Percentiles rank a stretch among this genome's conserved stretches.
These are phyloP conservation scores for Ceriops tagal DNA, from an alignment of 345 rosid genomes.

Conservation along the genomic window DNA sequence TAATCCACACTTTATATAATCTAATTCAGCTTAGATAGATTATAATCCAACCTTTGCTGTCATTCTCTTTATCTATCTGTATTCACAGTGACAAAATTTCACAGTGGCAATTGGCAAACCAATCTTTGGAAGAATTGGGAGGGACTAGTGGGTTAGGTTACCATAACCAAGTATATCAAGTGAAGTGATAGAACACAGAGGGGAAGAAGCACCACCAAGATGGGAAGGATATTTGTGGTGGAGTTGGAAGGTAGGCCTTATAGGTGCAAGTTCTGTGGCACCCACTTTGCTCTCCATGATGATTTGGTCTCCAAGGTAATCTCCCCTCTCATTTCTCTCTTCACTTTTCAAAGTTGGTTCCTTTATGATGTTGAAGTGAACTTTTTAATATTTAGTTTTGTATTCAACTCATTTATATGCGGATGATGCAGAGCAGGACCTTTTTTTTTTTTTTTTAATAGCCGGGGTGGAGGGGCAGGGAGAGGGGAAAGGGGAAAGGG, in stretches of 20 bases:
- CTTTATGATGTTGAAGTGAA: background rate
- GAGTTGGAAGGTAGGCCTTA: constrained; percentile 91
- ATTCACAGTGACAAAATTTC: too few species aligned
- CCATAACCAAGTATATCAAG: too few species aligned
- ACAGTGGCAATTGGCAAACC: too few species aligned
- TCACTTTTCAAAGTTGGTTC: background rate
- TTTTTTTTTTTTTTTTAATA: too few species aligned
- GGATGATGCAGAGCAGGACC: too few species aligned
- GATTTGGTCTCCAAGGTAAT: constrained; percentile 69
- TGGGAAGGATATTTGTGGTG: constrained; percentile 87
- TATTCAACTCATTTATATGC: too few species aligned
- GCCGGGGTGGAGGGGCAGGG: too few species aligned
- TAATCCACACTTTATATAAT: background rate
- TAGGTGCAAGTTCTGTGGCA: constrained; percentile 80
- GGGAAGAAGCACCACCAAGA: constrained; percentile 11
- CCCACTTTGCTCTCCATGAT: constrained; percentile 73
- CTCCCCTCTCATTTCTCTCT: background rate
- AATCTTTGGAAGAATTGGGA: too few species aligned
- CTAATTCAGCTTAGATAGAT: too few species aligned
- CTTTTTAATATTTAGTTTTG: background rate
- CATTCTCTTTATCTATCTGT: too few species aligned
- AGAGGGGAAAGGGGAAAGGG: too few species aligned
- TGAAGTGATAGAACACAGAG: background rate
- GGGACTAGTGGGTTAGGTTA: too few species aligned
- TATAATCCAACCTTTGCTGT: background rate